Conservation (phyloP, 2,329 filamentous ascomycete genomes). For the Magnaporthiopsis rhizophila region DNA sequence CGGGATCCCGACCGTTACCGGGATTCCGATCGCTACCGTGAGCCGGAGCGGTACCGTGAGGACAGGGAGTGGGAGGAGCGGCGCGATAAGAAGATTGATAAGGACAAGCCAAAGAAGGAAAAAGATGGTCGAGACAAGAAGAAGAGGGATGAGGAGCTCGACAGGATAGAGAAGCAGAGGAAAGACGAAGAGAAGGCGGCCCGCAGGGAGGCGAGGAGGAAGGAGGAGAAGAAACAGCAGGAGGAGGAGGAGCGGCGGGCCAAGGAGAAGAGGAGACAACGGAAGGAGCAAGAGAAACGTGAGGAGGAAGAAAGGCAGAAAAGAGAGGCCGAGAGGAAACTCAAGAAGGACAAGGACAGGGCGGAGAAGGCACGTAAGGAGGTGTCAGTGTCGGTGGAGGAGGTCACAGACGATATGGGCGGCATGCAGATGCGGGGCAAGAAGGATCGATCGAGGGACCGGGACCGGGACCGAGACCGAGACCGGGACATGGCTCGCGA, state of each 20-base stretch:
- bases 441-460: not conserved
- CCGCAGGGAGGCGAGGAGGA: not conserved
- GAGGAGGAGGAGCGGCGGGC: not conserved
- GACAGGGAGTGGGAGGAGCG: slow-evolving; percentile 1
- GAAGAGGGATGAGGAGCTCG: not conserved
- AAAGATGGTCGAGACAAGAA: not conserved
- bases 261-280: not conserved
- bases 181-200: not conserved
- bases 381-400: not conserved
- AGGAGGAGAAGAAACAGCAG: not conserved
- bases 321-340: too few relatives aligned
- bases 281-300: not conserved
- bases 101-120: not conserved
- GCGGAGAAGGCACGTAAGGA: not conserved
- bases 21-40: not conserved
- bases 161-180: not conserved
- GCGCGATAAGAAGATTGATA: not conserved
- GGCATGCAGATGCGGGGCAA: not conserved
- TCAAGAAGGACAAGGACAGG: not conserved
- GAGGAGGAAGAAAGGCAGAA: too few relatives aligned
- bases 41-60: not conserved
- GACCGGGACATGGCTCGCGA: slow-evolving; percentile 1
- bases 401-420: not conserved
- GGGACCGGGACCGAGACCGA: not conserved
- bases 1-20: not conserved